Evolutionary conservation across 306 rosid genomes (phyloP).

Genomic region (Vigna mungo): DNA sequence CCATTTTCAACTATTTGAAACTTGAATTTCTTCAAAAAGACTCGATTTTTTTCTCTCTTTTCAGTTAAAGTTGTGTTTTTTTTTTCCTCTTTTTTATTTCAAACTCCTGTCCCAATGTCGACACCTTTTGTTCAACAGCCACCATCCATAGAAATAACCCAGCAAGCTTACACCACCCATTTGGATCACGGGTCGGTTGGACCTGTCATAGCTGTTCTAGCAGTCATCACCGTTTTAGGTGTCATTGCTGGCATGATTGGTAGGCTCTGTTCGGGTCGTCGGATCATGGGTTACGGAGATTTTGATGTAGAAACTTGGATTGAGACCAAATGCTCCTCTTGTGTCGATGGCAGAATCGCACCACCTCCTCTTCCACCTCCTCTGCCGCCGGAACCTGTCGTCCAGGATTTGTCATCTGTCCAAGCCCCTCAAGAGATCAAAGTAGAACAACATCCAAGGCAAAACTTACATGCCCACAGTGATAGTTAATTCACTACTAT

Average conservation of each 20-base stretch:
- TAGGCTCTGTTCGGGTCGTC: slow-evolving; percentile 83
- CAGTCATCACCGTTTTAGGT: slow-evolving; percentile 72
- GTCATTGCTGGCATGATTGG: slow-evolving; percentile 84
- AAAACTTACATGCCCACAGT: slow-evolving; percentile 30
- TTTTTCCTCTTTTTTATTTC: too few relatives aligned
- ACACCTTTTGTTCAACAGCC: slow-evolving; percentile 56
- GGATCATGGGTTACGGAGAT: slow-evolving; percentile 69
- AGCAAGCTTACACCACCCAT: slow-evolving; percentile 62
- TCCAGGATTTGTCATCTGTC: slow-evolving; percentile 30
- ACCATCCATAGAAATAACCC: slow-evolving; percentile 50
- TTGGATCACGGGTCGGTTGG: slow-evolving; percentile 76
- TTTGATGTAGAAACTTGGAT: slow-evolving; percentile 81
- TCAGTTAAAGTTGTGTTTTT: background rate
- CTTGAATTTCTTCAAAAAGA: slow-evolving; percentile 2
- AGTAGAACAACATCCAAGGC: slow-evolving; percentile 48
- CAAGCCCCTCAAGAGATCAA: slow-evolving; percentile 53
- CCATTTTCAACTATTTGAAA: background rate
- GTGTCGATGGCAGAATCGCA: slow-evolving; percentile 69
- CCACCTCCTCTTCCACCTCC: slow-evolving; percentile 49
- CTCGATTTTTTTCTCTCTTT: background rate
- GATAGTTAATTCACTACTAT: slow-evolving; percentile 19
- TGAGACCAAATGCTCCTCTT: slow-evolving; percentile 80
- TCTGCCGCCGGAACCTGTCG: background rate
- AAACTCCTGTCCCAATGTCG: slow-evolving; percentile 51
- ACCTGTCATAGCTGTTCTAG: slow-evolving; percentile 79